A percentile compares a stretch with the other conserved stretches of the same genome.
Evolutionary conservation across 257 asterid genomes (phyloP).

Genomic region (Rhazya stricta): DNA sequence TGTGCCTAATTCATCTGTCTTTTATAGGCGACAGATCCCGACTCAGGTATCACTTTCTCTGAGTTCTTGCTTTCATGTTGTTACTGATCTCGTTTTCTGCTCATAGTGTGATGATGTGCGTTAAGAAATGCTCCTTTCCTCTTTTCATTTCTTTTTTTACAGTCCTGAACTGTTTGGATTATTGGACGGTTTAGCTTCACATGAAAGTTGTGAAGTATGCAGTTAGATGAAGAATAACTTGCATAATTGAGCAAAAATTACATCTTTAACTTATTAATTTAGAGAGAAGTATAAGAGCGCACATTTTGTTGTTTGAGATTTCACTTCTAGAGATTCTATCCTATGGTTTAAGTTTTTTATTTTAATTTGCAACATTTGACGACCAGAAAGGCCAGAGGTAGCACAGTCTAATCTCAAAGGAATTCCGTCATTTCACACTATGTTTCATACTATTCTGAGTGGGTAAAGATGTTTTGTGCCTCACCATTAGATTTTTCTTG

Average conservation of each 20-base stretch:
- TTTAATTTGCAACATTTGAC: neutral
- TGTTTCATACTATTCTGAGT: too few species aligned
- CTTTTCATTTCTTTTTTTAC: neutral
- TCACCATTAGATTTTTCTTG: neutral
- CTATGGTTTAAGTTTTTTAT: neutral
- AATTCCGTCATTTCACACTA: conserved; percentile 1
- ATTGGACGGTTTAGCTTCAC: neutral
- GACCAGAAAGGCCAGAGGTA: neutral
- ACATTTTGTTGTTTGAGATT: neutral
- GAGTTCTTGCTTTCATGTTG: conserved; percentile 13
- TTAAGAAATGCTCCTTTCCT: neutral
- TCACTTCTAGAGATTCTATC: neutral
- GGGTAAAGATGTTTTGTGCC: neutral
- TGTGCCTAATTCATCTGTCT: conserved; percentile 60
- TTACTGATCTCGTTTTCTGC: conserved; percentile 12
- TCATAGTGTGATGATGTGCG: conserved; percentile 4
- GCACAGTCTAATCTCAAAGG: neutral
- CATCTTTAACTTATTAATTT: neutral
- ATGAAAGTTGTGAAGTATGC: conserved; percentile 3
- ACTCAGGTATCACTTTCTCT: conserved; percentile 61
- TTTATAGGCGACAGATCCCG: conserved; percentile 69
- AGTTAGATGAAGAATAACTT: neutral
- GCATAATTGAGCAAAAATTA: neutral
- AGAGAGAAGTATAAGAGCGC: neutral
- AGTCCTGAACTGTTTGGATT: neutral